Evolutionary conservation across 1,284 basidiomycete genomes (phyloP).

Genomic region (Cystobasidium pallidum): DNA sequence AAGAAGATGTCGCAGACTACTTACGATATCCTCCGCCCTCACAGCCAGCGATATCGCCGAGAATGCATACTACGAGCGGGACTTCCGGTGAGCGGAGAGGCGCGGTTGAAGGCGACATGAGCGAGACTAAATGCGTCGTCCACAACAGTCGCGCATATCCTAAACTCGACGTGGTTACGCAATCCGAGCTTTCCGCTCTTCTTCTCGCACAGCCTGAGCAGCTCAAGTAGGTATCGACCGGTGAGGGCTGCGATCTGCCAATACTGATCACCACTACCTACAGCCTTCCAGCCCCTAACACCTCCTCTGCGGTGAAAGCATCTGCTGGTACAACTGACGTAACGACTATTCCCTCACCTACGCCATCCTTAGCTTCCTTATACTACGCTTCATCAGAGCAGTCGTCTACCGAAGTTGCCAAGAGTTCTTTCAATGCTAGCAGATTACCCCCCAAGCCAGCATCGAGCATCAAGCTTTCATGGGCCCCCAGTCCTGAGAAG

Average conservation of each 20-base stretch:
- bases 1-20: not conserved
- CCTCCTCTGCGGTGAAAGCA: slow-evolving; percentile 15
- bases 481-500: slow-evolving; percentile 27
- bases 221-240: slow-evolving; percentile 26
- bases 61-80: slow-evolving; percentile 44
- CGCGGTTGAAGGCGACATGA: not conserved
- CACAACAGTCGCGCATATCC: slow-evolving; percentile 31
- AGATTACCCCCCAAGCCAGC: slow-evolving; percentile 33
- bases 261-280: not conserved
- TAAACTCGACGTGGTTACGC: slow-evolving; percentile 39
- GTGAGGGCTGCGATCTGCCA: not conserved
- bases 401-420: slow-evolving; percentile 8
- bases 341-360: slow-evolving; percentile 39
- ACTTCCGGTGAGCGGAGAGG: slow-evolving; percentile 37
- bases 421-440: slow-evolving; percentile 19
- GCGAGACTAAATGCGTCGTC: not conserved
- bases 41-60: slow-evolving; percentile 41
- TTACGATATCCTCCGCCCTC: not conserved
- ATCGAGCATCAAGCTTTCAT: slow-evolving; percentile 28
- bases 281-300: slow-evolving; percentile 40
- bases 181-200: slow-evolving; percentile 40
- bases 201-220: slow-evolving; percentile 43
- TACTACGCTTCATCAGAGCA: slow-evolving; percentile 29
- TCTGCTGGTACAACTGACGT: slow-evolving; percentile 36
- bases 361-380: slow-evolving; percentile 40